Evolutionary conservation across 352 stramenopile genomes (phyloP).

Genomic region (Globisporangium carolinianum): DNA sequence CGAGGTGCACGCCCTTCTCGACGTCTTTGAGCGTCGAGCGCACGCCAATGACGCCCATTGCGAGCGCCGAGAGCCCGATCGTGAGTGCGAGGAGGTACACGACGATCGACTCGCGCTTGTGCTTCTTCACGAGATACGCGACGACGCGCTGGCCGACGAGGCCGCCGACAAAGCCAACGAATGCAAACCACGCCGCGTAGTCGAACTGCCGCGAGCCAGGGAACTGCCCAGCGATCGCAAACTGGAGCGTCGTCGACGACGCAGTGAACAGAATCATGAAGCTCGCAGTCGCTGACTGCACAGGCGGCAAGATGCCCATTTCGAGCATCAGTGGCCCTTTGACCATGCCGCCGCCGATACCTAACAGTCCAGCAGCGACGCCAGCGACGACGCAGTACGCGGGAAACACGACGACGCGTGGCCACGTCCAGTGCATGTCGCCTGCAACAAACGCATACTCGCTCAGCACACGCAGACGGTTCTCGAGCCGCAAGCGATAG

Average conservation of each 20-base stretch:
- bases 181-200: constrained; percentile 88
- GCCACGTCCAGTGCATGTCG: constrained; percentile 93
- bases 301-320: constrained; percentile 90
- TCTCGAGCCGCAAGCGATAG: constrained; percentile 51
- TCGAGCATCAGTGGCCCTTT: constrained; percentile 97
- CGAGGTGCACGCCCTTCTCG: constrained; percentile 46
- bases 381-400: constrained; percentile 90
- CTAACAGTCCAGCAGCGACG: constrained; percentile 92
- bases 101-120: constrained; percentile 80
- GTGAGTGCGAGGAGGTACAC: constrained; percentile 67
- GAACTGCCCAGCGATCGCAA: constrained; percentile 77
- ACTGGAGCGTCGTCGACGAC: constrained; percentile 91
- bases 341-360: constrained; percentile 96
- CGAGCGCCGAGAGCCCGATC: constrained; percentile 62
- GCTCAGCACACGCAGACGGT: constrained; percentile 64
- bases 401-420: constrained; percentile 89
- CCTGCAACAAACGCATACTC: constrained; percentile 82
- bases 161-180: constrained; percentile 86
- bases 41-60: constrained; percentile 65
- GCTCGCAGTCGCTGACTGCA: constrained; percentile 90
- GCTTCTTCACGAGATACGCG: constrained; percentile 88
- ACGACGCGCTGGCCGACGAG: constrained; percentile 77
- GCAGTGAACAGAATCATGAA: constrained; percentile 89
- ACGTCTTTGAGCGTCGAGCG: constrained; percentile 53
- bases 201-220: constrained; percentile 77